phyloP scores from a whole-genome alignment of 257 asterid genomes.

The Scutellaria baicalensis region DNA sequence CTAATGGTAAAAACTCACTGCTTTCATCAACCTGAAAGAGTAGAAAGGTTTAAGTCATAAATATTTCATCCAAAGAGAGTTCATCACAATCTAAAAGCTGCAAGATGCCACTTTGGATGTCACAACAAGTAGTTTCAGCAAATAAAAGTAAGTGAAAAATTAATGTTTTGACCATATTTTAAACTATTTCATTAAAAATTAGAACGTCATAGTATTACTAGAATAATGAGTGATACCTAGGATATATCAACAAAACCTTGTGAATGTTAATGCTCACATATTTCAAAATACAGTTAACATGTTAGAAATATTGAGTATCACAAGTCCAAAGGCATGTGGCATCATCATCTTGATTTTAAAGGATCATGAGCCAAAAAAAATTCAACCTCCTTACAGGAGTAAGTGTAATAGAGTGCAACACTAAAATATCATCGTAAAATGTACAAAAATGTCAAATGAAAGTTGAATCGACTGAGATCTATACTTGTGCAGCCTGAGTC shows the following conservation, averaged over 20 bases:
- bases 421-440: not conserved
- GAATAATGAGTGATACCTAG: not conserved
- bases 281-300: not conserved
- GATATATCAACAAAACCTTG: not conserved
- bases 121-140: constrained; percentile 1
- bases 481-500: not conserved
- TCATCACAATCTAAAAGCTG: not conserved
- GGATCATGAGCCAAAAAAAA: too few relatives aligned
- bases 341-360: not conserved
- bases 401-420: not conserved
- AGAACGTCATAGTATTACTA: not conserved
- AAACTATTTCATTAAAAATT: not conserved
- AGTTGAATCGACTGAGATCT: not conserved
- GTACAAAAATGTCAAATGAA: not conserved
- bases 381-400: not conserved
- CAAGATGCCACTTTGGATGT: not conserved
- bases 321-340: not conserved
- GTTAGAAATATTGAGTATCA: not conserved
- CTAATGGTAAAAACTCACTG: constrained; percentile 89
- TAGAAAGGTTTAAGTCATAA: constrained; percentile 16
- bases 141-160: not conserved
- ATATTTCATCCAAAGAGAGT: not conserved
- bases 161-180: not conserved
- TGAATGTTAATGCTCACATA: not conserved
- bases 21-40: constrained; percentile 82